These are phyloP conservation scores for Russula earlei DNA, from an alignment of 768 basidiomycete genomes.

Conservation along the genomic window DNA sequence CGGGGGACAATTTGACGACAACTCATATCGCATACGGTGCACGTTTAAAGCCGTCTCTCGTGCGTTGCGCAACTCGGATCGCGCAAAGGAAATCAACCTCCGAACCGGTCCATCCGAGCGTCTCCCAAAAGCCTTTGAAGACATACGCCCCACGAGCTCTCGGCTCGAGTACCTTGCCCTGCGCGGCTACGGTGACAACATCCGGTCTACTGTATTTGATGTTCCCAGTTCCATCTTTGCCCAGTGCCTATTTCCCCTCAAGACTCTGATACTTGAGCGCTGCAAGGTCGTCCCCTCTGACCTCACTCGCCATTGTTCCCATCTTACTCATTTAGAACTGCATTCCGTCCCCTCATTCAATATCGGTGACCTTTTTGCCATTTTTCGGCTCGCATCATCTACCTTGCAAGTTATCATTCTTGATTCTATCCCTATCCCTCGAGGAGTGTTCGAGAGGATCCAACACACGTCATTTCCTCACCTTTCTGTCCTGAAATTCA, in stretches of 20 bases:
- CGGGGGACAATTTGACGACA: background rate
- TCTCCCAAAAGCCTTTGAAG: constrained; percentile 13
- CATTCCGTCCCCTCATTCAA: constrained; percentile 10
- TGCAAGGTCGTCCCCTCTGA: constrained; percentile 4
- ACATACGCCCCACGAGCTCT: constrained; percentile 8
- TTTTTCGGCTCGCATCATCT: constrained; percentile 8
- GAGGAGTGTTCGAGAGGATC: constrained; percentile 1
- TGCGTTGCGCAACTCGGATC: constrained; percentile 17
- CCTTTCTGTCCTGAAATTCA: constrained; percentile 12
- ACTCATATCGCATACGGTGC: constrained; percentile 1
- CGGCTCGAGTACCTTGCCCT: constrained; percentile 14
- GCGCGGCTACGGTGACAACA: constrained; percentile 10
- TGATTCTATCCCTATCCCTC: constrained; percentile 13
- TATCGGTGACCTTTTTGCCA: constrained; percentile 5
- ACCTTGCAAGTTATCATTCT: constrained; percentile 14
- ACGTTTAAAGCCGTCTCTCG: constrained; percentile 17
- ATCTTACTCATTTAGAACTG: constrained; percentile 17
- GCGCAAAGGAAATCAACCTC: constrained; percentile 17
- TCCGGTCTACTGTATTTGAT: constrained; percentile 9
- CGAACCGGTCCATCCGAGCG: constrained; percentile 10
- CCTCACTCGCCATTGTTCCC: constrained; percentile 9
- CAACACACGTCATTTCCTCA: constrained; percentile 5
- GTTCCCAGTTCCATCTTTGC: constrained; percentile 9
- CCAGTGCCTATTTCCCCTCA: constrained; percentile 8
- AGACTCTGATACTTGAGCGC: constrained; percentile 16